These are phyloP conservation scores for Mycena latifolia DNA, from an alignment of 768 basidiomycete genomes.

Conservation along the genomic window DNA sequence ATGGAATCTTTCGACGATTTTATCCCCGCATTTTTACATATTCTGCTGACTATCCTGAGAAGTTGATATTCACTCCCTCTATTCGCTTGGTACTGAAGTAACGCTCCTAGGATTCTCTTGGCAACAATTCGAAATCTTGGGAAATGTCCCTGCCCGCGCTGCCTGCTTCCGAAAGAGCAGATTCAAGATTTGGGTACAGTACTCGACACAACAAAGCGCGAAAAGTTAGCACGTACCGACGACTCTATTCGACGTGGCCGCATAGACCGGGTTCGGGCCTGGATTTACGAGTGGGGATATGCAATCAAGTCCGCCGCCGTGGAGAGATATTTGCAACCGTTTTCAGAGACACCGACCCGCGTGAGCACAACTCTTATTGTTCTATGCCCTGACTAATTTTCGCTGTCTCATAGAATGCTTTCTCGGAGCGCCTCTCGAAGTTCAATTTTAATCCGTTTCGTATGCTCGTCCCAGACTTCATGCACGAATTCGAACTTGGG, in stretches of 20 bases:
- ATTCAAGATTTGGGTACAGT: constrained; percentile 40
- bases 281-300: neutral
- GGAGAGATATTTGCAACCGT: neutral
- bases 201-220: constrained; percentile 8
- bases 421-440: constrained; percentile 29
- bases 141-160: constrained; percentile 47
- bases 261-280: neutral
- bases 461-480: constrained; percentile 38
- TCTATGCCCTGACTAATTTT: neutral
- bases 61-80: neutral
- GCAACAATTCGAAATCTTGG: constrained; percentile 40
- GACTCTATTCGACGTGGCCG: neutral
- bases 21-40: constrained; percentile 20
- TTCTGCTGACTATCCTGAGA: constrained; percentile 17
- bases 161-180: constrained; percentile 38
- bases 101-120: constrained; percentile 40
- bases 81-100: neutral
- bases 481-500: constrained; percentile 42
- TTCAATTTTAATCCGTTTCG: constrained; percentile 31
- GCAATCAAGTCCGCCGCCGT: neutral
- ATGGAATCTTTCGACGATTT: constrained; percentile 12
- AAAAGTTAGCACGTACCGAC: neutral
- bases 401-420: constrained; percentile 31
- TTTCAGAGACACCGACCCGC: neutral
- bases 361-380: neutral